Base-by-base conservation (phyloP, 768 basidiomycete genomes). In the Trichaptum fuscoviolaceum region DNA sequence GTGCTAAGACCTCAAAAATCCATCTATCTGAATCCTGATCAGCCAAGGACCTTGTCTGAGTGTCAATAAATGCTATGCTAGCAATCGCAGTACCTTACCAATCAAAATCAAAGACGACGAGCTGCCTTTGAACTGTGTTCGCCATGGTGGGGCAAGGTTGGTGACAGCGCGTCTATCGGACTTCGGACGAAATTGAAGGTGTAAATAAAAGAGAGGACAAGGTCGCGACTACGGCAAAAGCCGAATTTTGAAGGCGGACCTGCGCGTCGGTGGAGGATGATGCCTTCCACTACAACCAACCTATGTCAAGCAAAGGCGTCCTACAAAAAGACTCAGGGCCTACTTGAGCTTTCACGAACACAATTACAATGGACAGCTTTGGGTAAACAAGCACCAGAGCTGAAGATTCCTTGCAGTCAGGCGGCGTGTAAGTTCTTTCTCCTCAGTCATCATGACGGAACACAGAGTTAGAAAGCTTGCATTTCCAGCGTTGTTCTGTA, bases 11-110 rank as follows among this genome's bases (percentile, higher is more conserved):
- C 75, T 96, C 93, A 69, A 93, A 88, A 67, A 95, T 80, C 86
- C 91, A 99, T 77, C 95, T 82, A 77, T 99, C 97, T 0, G 95
- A 90, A 79, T 99, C 97, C 80, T 99, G 96, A 79, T 99, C 96
- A 65, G 89, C 88, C 78, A 92, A 84, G 36, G 92, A 94, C 92
- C 92, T 94, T 62, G 18, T 24, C 26, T 36, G 23, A 10, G 34
- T 60, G 35, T 30, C 25, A 26, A 57, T 34, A 24, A 18, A 36
- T 30, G 58, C 7, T 58, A 23, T 1, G 64, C 42, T 34, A 27
- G 58, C 10, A 23, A 12, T 26, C 52, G 30, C 12, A 7, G 7
- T 9, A 5, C 9, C 23, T 69, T 69, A 91, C 96, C 96, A 99
- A 83, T 99, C 96, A 79, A 98, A 99, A 77, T 99, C 96, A 71